phyloP scores from a whole-genome alignment of 1,284 basidiomycete species.

The Prillingera fragicola region DNA sequence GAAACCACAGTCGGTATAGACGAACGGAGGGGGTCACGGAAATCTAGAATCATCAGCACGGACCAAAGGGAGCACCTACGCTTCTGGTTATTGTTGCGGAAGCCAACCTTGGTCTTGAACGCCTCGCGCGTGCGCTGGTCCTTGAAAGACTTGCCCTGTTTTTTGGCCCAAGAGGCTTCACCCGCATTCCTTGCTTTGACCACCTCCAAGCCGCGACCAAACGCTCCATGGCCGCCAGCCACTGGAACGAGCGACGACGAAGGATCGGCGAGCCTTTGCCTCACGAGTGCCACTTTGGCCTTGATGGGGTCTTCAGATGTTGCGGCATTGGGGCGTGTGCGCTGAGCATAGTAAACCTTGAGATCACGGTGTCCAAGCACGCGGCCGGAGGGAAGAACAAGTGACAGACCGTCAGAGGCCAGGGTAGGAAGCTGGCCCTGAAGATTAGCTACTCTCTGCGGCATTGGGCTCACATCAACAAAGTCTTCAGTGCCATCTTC shows the following conservation, averaged over 20 bases:
- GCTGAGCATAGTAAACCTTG: slow-evolving; percentile 82
- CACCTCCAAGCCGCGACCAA: slow-evolving; percentile 69
- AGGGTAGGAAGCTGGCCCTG: slow-evolving; percentile 22
- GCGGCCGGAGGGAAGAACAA: slow-evolving; percentile 89
- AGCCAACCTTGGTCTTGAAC: slow-evolving; percentile 68
- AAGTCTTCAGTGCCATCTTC: slow-evolving; percentile 35
- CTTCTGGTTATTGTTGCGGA: slow-evolving; percentile 76
- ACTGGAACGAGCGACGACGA: slow-evolving; percentile 73
- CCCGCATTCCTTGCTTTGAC: slow-evolving; percentile 89
- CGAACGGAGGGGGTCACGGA: slow-evolving; percentile 53
- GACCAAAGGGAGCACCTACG: slow-evolving; percentile 43
- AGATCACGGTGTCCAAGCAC: slow-evolving; percentile 87
- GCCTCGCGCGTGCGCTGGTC: slow-evolving; percentile 73
- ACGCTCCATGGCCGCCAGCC: slow-evolving; percentile 81
- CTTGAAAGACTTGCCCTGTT: slow-evolving; percentile 77
- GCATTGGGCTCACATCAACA: slow-evolving; percentile 19
- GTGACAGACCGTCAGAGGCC: slow-evolving; percentile 62
- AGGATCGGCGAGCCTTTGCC: slow-evolving; percentile 69
- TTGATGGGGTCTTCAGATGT: slow-evolving; percentile 50
- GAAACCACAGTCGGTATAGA: slow-evolving; percentile 2
- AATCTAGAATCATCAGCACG: slow-evolving; percentile 49
- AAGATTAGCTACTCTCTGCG: slow-evolving; percentile 38
- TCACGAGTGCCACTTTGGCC: slow-evolving; percentile 59
- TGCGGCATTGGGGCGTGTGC: slow-evolving; percentile 51
- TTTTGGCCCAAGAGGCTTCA: slow-evolving; percentile 85